A percentile compares a stretch with the other conserved stretches of the same genome.
Conservation (phyloP, 2,329 filamentous ascomycete species). For the Stachybotrys echinatus region DNA sequence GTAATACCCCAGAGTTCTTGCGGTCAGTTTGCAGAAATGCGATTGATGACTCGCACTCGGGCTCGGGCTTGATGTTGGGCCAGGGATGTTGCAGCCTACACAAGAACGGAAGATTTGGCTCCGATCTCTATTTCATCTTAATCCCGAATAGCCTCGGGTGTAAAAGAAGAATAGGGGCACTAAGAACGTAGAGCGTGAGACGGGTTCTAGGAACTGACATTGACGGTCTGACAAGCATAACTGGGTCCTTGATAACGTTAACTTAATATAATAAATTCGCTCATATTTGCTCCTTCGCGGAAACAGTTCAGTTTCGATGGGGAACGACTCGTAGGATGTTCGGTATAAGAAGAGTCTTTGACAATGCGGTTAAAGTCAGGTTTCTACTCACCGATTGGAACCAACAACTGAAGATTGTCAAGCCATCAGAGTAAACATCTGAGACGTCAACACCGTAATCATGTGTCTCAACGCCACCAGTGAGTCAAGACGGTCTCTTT, state of each 20-base stretch:
- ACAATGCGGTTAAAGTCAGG: no score
- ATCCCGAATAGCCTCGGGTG: no score
- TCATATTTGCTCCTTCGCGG: neutral
- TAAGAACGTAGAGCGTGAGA: no score
- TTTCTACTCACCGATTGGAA: no score
- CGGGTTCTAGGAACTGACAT: neutral
- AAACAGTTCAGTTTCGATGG: neutral
- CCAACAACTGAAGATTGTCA: no score
- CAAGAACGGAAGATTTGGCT: neutral
- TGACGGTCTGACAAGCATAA: neutral
- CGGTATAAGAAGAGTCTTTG: no score
- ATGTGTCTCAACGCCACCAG: neutral
- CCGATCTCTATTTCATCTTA: neutral
- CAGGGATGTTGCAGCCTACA: neutral
- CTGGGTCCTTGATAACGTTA: neutral
- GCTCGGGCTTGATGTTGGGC: neutral
- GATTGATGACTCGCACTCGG: neutral
- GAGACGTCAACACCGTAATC: neutral
- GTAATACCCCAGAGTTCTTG: no score
- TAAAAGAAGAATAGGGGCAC: no score
- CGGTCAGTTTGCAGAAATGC: no score
- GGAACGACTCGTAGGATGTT: no score
- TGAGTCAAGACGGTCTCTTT: neutral
- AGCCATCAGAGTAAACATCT: no score
- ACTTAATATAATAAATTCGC: neutral